Conservation (phyloP, 768 basidiomycete genomes). For the Lactarius quietus region DNA sequence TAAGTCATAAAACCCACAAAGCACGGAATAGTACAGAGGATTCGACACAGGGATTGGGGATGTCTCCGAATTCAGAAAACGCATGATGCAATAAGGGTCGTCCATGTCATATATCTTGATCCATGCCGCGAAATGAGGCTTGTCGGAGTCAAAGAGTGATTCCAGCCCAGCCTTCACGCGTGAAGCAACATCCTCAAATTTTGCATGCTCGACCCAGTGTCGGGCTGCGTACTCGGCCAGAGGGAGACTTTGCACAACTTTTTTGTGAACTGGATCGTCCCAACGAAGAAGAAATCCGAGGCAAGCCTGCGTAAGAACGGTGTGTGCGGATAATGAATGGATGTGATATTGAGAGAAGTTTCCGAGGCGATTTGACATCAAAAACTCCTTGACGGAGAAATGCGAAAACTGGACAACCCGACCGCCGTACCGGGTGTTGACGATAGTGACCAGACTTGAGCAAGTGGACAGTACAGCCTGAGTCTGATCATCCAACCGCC, state of each 20-base stretch:
- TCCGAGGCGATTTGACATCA: not conserved
- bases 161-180: not conserved
- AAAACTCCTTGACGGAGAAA: not conserved
- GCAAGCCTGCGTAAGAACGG: not conserved
- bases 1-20: not conserved
- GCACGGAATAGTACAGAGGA: not conserved
- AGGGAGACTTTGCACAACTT: not conserved
- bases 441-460: not conserved
- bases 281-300: not conserved
- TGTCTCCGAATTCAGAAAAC: no score
- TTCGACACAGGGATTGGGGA: not conserved
- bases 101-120: not conserved
- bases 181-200: not conserved
- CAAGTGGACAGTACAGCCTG: not conserved
- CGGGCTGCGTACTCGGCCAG: not conserved
- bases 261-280: not conserved
- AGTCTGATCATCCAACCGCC: not conserved
- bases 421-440: not conserved
- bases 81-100: no score
- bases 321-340: not conserved
- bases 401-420: not conserved
- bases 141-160: not conserved
- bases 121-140: not conserved
- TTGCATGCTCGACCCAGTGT: not conserved
- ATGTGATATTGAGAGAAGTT: not conserved